phyloP scores from a whole-genome alignment of 805 yeast genomes.

The Vanderwaltozyma polyspora region DNA sequence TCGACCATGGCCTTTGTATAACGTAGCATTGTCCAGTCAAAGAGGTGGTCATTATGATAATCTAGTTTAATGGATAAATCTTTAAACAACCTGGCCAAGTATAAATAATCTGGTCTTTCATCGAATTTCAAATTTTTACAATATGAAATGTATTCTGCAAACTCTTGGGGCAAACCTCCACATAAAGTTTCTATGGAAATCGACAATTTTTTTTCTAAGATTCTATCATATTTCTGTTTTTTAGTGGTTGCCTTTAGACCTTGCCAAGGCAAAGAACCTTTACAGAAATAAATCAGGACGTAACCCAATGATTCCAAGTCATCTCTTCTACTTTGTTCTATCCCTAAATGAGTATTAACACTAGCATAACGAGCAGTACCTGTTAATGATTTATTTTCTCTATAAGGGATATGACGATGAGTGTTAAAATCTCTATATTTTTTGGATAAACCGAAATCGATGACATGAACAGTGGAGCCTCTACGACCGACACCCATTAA shows the following conservation, averaged over 20 bases:
- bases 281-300: conserved; percentile 86
- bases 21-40: conserved; percentile 81
- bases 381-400: conserved; percentile 92
- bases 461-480: conserved; percentile 91
- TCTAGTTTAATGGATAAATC: conserved; percentile 84
- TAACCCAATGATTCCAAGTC: conserved; percentile 93
- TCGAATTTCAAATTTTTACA: conserved; percentile 88
- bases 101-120: conserved; percentile 91
- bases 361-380: conserved; percentile 98
- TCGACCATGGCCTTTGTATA: conserved; percentile 29
- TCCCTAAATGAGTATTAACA: conserved; percentile 91
- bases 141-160: conserved; percentile 79
- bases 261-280: conserved; percentile 98
- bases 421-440: conserved; percentile 92
- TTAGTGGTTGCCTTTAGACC: conserved; percentile 97
- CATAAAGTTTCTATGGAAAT: conserved; percentile 85
- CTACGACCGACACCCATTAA: conserved; percentile 84
- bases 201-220: conserved; percentile 90
- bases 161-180: conserved; percentile 86
- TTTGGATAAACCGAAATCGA: conserved; percentile 89
- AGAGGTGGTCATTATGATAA: conserved; percentile 86
- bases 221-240: conserved; percentile 93
- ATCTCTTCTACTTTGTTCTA: conserved; percentile 94
- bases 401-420: conserved; percentile 89
- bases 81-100: conserved; percentile 79